Base-by-base conservation (phyloP, 2,329 filamentous ascomycete genomes). In the Teratosphaeria pseudoeucalypti region DNA sequence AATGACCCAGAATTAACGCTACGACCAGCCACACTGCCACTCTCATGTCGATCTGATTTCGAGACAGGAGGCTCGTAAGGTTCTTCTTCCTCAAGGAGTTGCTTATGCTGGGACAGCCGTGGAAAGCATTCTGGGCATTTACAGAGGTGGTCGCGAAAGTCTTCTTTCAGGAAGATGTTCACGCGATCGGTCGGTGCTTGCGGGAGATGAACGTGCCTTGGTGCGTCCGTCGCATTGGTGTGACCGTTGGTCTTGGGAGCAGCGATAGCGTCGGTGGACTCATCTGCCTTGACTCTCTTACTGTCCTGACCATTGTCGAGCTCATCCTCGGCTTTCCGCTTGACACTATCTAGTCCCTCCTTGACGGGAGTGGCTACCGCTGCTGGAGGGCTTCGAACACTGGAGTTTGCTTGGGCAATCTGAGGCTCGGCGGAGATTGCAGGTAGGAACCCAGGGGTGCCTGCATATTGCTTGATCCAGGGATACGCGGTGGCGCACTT, bases 51-150 rank as follows among this genome's bases (percentile, higher is more conserved):
- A 37, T 71, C 73, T 32, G 71, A 72, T 58, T 76, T 74, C 0
- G 91, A 96, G 5, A 96, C 78, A 1, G 92, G 91, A 0, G 92
- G 94, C 68, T 96, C 91, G 74, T 99, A 99, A 1, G 85, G 86
- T 37, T 96, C 90, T 78, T 99, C 94, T 74, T 95, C 91, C 69
- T 97, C 92, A 10, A 96, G 85, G 11, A 99, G 87, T 69, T 95
- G 89, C 0, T 85, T 84, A 71, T 95, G 85, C 0, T 79, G 76
- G 58, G 83, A 78, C 1, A 97, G 82, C 12, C 83, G 77, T 0
- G 85, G 85, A 74, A 90, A 96, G 77, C 92, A 96, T n/a, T 80
- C 75, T 16, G 83, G 72, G 74, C 94, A 99, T 69, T 81, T 89
- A 77, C 94, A 99, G 67, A 99, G 78, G 61, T 86, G 79, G 49